Evolutionary conservation across 2,329 filamentous ascomycete genomes (phyloP).

Genomic region (Fusarium tjaetaba): DNA sequence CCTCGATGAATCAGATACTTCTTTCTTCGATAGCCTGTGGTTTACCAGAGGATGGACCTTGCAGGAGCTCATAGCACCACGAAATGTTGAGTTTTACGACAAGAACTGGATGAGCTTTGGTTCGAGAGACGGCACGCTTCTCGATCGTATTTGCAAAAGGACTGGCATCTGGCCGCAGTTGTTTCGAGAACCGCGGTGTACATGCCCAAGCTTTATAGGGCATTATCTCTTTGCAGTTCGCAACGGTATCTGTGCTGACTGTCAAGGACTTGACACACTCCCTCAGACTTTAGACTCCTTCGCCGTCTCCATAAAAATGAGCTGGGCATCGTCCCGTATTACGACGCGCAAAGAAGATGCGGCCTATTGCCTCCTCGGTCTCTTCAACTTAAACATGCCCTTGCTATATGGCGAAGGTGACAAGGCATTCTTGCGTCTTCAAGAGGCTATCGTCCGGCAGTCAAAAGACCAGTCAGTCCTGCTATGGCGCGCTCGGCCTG

Average conservation of each 20-base stretch:
- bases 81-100: slow-evolving; percentile 12
- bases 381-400: slow-evolving; percentile 46
- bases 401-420: slow-evolving; percentile 45
- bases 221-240: background rate
- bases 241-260: slow-evolving; percentile 30
- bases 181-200: slow-evolving; percentile 32
- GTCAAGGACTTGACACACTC: slow-evolving; percentile 21
- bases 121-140: slow-evolving; percentile 34
- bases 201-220: background rate
- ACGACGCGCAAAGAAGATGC: slow-evolving; percentile 44
- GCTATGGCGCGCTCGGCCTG: slow-evolving; percentile 19
- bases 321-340: slow-evolving; percentile 41
- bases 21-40: slow-evolving; percentile 28
- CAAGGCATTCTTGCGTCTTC: slow-evolving; percentile 39
- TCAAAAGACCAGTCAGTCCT: slow-evolving; percentile 41
- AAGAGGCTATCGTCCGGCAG: slow-evolving; percentile 38
- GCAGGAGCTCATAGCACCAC: background rate
- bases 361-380: slow-evolving; percentile 46
- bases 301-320: slow-evolving; percentile 41
- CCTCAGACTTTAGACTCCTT: slow-evolving; percentile 36
- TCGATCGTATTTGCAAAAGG: slow-evolving; percentile 18
- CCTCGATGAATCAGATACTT: background rate
- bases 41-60: background rate
- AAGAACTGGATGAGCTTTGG: slow-evolving; percentile 42
- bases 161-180: slow-evolving; percentile 34